Evolutionary conservation across 2,329 filamentous ascomycete species (phyloP).

Genomic region (Microcyclosporella mali): DNA sequence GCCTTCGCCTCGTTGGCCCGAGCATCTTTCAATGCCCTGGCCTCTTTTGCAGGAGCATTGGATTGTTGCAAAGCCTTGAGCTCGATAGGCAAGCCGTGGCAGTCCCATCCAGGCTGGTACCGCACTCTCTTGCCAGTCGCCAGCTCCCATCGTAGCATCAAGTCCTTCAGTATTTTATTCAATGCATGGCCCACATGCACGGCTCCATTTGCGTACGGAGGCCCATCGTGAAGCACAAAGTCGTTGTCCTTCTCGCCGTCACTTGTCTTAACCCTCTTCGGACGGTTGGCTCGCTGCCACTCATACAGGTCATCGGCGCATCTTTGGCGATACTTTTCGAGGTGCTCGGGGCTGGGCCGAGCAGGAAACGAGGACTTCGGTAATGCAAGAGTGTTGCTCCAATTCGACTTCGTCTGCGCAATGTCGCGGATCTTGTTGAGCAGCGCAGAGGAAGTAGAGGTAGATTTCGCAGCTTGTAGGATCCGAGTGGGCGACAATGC

Average conservation of each 20-base stretch:
- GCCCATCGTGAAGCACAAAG: conserved; percentile 89
- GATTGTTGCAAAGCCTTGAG: conserved; percentile 73
- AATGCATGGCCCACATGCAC: conserved; percentile 91
- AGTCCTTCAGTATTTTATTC: conserved; percentile 96
- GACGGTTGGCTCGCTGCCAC: conserved; percentile 63
- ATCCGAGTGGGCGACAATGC: conserved; percentile 17
- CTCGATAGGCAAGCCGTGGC: conserved; percentile 94
- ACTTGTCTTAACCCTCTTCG: conserved; percentile 27
- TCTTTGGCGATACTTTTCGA: conserved; percentile 59
- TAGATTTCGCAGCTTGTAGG: conserved; percentile 16
- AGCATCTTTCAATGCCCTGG: conserved; percentile 34
- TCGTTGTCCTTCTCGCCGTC: conserved; percentile 38
- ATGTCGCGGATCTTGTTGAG: conserved; percentile 8
- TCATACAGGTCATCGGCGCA: conserved; percentile 83
- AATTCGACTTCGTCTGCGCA: conserved; percentile 16
- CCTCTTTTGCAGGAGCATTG: conserved; percentile 28
- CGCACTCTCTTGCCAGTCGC: conserved; percentile 68
- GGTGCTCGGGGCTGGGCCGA: conserved; percentile 37
- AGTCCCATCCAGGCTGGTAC: conserved; percentile 95
- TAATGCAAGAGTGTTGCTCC: conserved; percentile 40
- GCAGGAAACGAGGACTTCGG: conserved; percentile 46
- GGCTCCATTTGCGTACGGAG: conserved; percentile 89
- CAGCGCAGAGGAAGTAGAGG: neutral
- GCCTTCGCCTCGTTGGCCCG: conserved; percentile 26
- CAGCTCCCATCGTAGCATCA: conserved; percentile 76